phyloP scores from a whole-genome alignment of 2,329 filamentous ascomycete genomes.

The Westerdykella aurantiaca region DNA sequence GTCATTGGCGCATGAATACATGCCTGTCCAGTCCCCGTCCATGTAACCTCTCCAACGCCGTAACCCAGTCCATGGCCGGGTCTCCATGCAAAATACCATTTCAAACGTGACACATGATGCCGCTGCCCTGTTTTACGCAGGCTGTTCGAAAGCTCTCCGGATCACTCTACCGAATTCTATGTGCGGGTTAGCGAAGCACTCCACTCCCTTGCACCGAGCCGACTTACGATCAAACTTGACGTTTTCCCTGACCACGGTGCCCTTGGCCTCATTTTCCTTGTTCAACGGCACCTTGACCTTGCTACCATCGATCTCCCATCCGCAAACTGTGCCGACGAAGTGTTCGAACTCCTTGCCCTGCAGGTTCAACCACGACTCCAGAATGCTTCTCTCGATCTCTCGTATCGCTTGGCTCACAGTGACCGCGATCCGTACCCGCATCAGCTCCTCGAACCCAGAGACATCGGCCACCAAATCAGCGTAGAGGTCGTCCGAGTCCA shows the following conservation, averaged over 20 bases:
- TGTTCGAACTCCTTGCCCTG: slow-evolving; percentile 44
- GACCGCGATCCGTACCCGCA: slow-evolving; percentile 82
- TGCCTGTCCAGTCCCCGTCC: background rate
- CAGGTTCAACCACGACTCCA: slow-evolving; percentile 48
- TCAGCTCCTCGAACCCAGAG: slow-evolving; percentile 86
- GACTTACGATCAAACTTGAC: slow-evolving; percentile 73
- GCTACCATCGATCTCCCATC: slow-evolving; percentile 69
- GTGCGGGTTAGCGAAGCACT: slow-evolving; percentile 9
- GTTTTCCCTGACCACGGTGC: slow-evolving; percentile 89
- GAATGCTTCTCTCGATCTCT: slow-evolving; percentile 54
- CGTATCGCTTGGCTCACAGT: slow-evolving; percentile 82
- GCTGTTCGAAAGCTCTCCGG: slow-evolving; percentile 35
- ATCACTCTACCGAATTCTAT: slow-evolving; percentile 34
- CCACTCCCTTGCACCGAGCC: background rate
- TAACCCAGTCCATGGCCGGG: background rate
- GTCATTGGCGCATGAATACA: background rate
- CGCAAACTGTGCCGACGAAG: slow-evolving; percentile 55
- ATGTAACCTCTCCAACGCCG: background rate
- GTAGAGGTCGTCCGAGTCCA: slow-evolving; percentile 92
- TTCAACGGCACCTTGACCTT: slow-evolving; percentile 77
- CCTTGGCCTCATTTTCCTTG: slow-evolving; percentile 86
- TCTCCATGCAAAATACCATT: background rate
- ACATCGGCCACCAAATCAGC: slow-evolving; percentile 94
- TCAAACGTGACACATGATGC: background rate
- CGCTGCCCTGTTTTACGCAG: slow-evolving; percentile 22